Conservation (phyloP, 345 rosid genomes). For the Sapria himalayana region DNA sequence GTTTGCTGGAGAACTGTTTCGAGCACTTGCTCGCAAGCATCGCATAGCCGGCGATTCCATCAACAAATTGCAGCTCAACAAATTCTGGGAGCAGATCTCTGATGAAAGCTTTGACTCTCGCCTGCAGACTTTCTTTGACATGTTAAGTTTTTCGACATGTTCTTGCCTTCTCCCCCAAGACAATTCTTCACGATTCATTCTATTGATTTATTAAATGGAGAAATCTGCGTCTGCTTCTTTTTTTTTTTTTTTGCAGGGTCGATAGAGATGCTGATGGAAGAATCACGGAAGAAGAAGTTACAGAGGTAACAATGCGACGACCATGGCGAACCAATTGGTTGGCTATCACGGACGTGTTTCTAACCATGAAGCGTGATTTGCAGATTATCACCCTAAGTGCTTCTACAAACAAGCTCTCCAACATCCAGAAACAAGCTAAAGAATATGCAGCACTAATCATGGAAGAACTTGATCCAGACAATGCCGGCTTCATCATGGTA, state of each 20-base stretch:
- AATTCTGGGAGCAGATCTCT: conserved; percentile 62
- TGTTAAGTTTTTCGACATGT: conserved; percentile 15
- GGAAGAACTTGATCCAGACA: conserved; percentile 84
- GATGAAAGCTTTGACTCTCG: conserved; percentile 81
- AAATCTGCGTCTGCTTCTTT: background rate
- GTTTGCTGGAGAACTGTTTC: conserved; percentile 55
- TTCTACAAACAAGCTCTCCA: conserved; percentile 70
- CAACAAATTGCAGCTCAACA: conserved; percentile 38
- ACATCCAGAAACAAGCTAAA: conserved; percentile 58
- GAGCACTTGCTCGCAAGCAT: conserved; percentile 49
- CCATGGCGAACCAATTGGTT: too few relatives aligned
- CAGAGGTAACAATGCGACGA: conserved; percentile 49
- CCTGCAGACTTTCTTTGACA: conserved; percentile 80
- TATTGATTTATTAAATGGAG: background rate
- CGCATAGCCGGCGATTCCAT: conserved; percentile 41
- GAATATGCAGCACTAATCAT: conserved; percentile 73
- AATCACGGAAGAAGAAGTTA: conserved; percentile 70
- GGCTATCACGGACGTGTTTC: conserved; percentile 2
- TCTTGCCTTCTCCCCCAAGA: background rate
- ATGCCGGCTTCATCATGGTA: conserved; percentile 69
- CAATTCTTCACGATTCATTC: background rate
- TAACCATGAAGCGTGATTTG: conserved; percentile 2
- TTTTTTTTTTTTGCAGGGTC: conserved; percentile 22
- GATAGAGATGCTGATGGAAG: conserved; percentile 74
- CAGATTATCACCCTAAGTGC: conserved; percentile 75